phyloP scores from a whole-genome alignment of 164 flowering plant genomes.

The Vitis riparia region DNA sequence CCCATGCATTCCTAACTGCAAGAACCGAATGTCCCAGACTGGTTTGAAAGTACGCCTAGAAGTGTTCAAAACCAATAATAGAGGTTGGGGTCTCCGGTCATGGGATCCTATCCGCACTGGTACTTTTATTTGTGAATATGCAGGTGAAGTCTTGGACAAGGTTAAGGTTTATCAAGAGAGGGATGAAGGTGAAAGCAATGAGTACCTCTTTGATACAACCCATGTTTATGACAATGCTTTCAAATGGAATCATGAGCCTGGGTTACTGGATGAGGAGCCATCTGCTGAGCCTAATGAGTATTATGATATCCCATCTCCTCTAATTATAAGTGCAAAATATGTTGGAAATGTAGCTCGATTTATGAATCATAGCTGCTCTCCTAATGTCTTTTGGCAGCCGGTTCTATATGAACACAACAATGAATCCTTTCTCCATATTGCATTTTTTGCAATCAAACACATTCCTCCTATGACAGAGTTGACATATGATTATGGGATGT shows the following conservation, averaged over 20 bases:
- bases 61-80: constrained; percentile 31
- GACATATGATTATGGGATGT: constrained; percentile 65
- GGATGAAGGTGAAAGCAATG: constrained; percentile 4
- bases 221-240: constrained; percentile 11
- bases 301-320: constrained; percentile 7
- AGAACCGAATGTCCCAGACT: constrained; percentile 28
- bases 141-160: constrained; percentile 17
- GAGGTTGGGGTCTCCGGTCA: constrained; percentile 35
- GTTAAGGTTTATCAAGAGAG: not conserved
- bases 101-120: constrained; percentile 30
- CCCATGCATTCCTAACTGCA: constrained; percentile 17
- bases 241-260: constrained; percentile 22
- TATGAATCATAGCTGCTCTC: constrained; percentile 81
- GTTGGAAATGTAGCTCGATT: constrained; percentile 78
- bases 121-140: constrained; percentile 30
- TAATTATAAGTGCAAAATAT: constrained; percentile 46
- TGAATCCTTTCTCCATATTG: constrained; percentile 47
- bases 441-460: constrained; percentile 58
- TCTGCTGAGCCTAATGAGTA: constrained; percentile 1
- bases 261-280: constrained; percentile 10
- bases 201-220: constrained; percentile 18
- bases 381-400: constrained; percentile 72
- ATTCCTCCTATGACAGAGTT: constrained; percentile 79
- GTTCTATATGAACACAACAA: constrained; percentile 42
- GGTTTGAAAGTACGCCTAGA: constrained; percentile 23